Conservation (phyloP, 2,329 filamentous ascomycete genomes). For the Cladosporium sp. region DNA sequence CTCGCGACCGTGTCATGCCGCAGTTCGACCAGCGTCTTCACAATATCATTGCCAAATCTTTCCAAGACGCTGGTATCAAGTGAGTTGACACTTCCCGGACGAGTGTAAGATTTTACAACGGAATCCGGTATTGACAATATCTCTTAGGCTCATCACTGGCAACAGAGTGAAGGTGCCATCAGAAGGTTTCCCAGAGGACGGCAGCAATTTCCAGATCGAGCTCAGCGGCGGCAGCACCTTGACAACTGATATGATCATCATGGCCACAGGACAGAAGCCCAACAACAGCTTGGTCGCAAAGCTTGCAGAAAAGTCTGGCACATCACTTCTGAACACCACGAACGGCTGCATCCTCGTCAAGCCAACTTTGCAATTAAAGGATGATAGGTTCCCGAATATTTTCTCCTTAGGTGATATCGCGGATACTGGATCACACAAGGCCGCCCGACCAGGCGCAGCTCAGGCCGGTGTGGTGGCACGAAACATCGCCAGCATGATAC, state of each 20-base stretch:
- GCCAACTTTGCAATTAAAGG: slow-evolving; percentile 54
- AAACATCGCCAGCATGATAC: slow-evolving; percentile 51
- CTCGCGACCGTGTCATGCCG: slow-evolving; percentile 50
- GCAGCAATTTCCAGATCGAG: slow-evolving; percentile 31
- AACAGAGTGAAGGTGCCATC: slow-evolving; percentile 23
- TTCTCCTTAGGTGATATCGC: slow-evolving; percentile 64
- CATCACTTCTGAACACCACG: slow-evolving; percentile 15
- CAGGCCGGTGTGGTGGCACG: slow-evolving; percentile 52
- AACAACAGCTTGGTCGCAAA: slow-evolving; percentile 49
- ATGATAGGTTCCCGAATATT: slow-evolving; percentile 47
- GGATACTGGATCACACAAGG: slow-evolving; percentile 50
- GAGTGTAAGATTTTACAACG: too few species aligned
- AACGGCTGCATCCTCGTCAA: slow-evolving; percentile 41
- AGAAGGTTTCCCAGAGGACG: slow-evolving; percentile 22
- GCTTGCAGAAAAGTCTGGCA: slow-evolving; percentile 47
- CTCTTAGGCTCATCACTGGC: slow-evolving; percentile 42
- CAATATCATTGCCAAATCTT: slow-evolving; percentile 35
- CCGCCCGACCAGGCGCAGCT: slow-evolving; percentile 49
- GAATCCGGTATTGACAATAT: not conserved
- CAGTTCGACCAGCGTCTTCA: slow-evolving; percentile 45
- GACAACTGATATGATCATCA: slow-evolving; percentile 53
- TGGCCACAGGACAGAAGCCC: slow-evolving; percentile 58
- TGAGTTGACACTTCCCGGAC: not conserved
- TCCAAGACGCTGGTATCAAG: slow-evolving; percentile 47
- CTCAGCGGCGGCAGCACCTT: slow-evolving; percentile 44